Evolutionary conservation across 139 green algal genomes (phyloP), one percentile per base, ranked within the genome.

Genomic region (Micractinium sp.): DNA sequence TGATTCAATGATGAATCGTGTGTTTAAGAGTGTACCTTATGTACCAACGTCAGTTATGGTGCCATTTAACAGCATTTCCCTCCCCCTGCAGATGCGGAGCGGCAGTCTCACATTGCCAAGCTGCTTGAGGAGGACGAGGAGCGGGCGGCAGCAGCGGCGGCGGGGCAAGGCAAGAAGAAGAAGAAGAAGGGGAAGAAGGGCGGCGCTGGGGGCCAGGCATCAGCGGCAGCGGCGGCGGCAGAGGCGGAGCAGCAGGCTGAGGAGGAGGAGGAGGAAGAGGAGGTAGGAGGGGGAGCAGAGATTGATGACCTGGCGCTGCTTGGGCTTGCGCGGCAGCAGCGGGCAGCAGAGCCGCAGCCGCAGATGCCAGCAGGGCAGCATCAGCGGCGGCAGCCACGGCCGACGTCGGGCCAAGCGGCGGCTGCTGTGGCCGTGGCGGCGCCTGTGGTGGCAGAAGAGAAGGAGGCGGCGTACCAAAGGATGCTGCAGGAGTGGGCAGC

Each of bases 151-250:
- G 29, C 25, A 27, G 69, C 69, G 3, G 69, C 27, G 69, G 69
- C 2, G 69, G 69, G 25, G 23, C 12, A 15, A 76, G 27, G 69
- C 69, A 80, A 80, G 74, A 80, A 80, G 74, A 80, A 80, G 19
- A 80, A 80, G 74, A 80, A 80, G 74, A 80, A 80, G 74, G 33
- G 18, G n/a, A 80, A 80, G 74, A 47, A 47, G 33, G 74, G 74
- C 74, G 74, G 33, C 74, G 73, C 12, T 9, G 27, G 36, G 73
- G 47, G 47, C 7, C 47, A 56, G 47, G 47, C 47, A 56, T 33
- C 71, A 39, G 74, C 74, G 14, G 74, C 74, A 23, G 35, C 33
- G 13, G 29, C 13, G 3, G 74, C 13, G 0, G 74, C 47, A 2
- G 36, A 29, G n/a, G 33, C 25, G 33, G 33, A 1, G 33, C 33